These are phyloP conservation scores for Wickerhamomyces bovis DNA, from an alignment of 805 yeast species.

Conservation along the genomic window DNA sequence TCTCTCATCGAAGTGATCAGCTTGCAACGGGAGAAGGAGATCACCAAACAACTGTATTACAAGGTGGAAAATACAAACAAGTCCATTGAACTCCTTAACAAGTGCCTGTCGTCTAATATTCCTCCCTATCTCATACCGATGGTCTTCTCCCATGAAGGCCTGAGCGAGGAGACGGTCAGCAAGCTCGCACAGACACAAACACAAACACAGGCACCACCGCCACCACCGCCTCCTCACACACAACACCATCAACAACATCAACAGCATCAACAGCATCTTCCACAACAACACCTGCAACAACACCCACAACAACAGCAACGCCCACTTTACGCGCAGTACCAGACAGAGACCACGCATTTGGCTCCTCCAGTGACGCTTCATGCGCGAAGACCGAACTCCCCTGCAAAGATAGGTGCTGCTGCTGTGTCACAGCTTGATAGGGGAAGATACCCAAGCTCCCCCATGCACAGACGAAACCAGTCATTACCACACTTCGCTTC, in stretches of 20 bases:
- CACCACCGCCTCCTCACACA: no score
- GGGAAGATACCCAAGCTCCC: conserved; percentile 22
- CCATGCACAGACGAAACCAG: conserved; percentile 31
- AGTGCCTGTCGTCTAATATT: conserved; percentile 54
- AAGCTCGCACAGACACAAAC: conserved; percentile 5
- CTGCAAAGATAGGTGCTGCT: conserved; percentile 67
- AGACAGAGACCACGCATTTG: conserved; percentile 4
- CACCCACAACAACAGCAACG: conserved; percentile 2
- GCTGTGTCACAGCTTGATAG: conserved; percentile 50
- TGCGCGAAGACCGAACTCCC: conserved; percentile 44
- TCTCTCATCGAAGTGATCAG: conserved; percentile 19
- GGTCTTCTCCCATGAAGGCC: conserved; percentile 39
- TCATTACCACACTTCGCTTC: conserved; percentile 31
- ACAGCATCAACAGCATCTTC: conserved; percentile 3
- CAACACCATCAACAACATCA: conserved; percentile 7
- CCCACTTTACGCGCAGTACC: conserved; percentile 1
- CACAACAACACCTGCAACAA: conserved; percentile 1
- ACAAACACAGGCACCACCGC: no score
- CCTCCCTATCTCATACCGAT: conserved; percentile 61
- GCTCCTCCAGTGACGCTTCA: conserved; percentile 20
- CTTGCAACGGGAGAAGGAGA: conserved; percentile 55
- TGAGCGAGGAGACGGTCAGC: conserved; percentile 13
- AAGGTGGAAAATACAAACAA: conserved; percentile 55
- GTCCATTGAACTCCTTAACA: conserved; percentile 54
- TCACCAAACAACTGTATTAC: conserved; percentile 75